These are phyloP conservation scores for Mycena capillaripes DNA, from an alignment of 768 basidiomycete genomes.

Conservation along the genomic window DNA sequence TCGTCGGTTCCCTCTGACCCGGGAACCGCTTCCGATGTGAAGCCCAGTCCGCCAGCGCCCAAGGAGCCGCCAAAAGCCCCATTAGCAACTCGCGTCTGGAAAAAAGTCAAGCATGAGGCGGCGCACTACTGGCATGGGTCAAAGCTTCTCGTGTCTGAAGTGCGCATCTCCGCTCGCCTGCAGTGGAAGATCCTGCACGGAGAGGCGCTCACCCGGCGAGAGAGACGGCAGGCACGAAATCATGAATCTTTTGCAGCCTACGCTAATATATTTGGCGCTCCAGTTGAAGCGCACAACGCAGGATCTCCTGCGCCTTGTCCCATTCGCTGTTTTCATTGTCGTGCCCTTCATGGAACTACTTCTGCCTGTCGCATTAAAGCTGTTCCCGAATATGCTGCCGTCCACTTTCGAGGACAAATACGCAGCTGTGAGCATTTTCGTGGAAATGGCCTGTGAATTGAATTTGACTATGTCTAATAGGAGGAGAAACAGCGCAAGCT, in stretches of 20 bases:
- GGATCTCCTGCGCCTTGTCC: constrained; percentile 92
- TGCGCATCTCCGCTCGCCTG: constrained; percentile 88
- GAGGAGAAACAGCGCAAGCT: constrained; percentile 98
- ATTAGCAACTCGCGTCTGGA: constrained; percentile 81
- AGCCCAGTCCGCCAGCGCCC: constrained; percentile 63
- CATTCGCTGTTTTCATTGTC: constrained; percentile 94
- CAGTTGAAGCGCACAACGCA: constrained; percentile 94
- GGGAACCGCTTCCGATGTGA: constrained; percentile 55
- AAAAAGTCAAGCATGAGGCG: constrained; percentile 95
- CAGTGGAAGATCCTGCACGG: constrained; percentile 96
- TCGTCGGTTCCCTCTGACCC: constrained; percentile 38
- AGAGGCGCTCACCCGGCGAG: constrained; percentile 90
- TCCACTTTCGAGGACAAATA: constrained; percentile 99
- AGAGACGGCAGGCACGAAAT: constrained; percentile 85
- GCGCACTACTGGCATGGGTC: constrained; percentile 98
- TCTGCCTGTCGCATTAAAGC: constrained; percentile 93
- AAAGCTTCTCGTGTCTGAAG: constrained; percentile 94
- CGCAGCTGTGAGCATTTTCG: constrained; percentile 71
- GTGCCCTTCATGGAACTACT: constrained; percentile 99
- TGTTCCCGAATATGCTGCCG: constrained; percentile 99
- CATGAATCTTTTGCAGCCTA: neutral
- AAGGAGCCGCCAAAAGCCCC: constrained; percentile 58
- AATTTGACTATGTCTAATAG: constrained; percentile 55
- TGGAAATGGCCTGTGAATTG: neutral
- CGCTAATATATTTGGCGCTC: constrained; percentile 26